Conservation (phyloP, 495 filamentous ascomycete genomes). For the Amorphotheca resinae region DNA sequence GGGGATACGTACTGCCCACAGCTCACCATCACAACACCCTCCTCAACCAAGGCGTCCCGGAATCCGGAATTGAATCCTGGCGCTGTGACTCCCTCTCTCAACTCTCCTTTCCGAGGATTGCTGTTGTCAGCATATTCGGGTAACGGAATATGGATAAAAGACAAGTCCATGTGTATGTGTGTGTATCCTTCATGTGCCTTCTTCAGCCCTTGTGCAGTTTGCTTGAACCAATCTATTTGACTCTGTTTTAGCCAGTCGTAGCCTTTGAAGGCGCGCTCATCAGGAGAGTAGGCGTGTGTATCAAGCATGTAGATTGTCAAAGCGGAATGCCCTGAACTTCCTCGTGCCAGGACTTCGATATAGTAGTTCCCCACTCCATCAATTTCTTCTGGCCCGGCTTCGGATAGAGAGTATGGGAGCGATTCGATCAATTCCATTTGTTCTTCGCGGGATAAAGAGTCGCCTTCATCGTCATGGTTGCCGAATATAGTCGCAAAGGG, state of each 20-base stretch:
- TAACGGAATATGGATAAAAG: conserved; percentile 94
- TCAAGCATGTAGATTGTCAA: conserved; percentile 90
- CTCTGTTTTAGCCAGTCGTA: conserved; percentile 94
- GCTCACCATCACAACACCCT: conserved; percentile 74
- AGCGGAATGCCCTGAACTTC: conserved; percentile 68
- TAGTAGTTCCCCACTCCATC: conserved; percentile 92
- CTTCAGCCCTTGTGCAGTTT: conserved; percentile 55
- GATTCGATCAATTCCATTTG: conserved; percentile 78
- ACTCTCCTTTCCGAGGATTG: conserved; percentile 46
- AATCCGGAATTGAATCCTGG: conserved; percentile 82
- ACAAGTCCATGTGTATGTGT: conserved; percentile 87
- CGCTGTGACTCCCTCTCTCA: conserved; percentile 69
- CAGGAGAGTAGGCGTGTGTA: conserved; percentile 83
- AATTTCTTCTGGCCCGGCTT: conserved; percentile 66
- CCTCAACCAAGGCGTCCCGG: conserved; percentile 69
- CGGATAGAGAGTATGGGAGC: conserved; percentile 78
- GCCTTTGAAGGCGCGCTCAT: conserved; percentile 70
- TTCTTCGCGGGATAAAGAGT: conserved; percentile 52
- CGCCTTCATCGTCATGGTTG: conserved; percentile 91
- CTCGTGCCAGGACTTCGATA: conserved; percentile 76
- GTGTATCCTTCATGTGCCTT: conserved; percentile 65
- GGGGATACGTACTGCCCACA: conserved; percentile 66
- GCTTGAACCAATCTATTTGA: conserved; percentile 90
- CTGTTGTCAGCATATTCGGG: conserved; percentile 60
- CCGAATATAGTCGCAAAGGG: conserved; percentile 93